Conservation (phyloP, 352 stramenopile genomes). For the Globisporangium paddicum region DNA sequence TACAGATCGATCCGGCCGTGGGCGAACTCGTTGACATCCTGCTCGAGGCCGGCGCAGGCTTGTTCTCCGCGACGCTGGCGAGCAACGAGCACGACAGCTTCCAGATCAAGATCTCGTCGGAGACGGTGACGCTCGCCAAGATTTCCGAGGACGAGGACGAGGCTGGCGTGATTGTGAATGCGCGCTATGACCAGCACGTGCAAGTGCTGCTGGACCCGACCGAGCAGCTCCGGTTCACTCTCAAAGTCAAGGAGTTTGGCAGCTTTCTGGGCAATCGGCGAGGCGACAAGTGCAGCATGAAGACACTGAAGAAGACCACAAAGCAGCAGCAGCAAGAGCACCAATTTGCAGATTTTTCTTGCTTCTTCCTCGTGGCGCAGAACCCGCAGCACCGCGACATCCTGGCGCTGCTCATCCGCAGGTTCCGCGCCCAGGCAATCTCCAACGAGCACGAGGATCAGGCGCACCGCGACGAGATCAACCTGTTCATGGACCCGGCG, state of each 20-base stretch:
- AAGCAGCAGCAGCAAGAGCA: not conserved
- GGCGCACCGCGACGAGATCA: slow-evolving; percentile 55
- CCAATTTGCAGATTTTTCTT: slow-evolving; percentile 47
- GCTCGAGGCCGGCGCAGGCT: slow-evolving; percentile 56
- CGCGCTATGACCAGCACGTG: slow-evolving; percentile 49
- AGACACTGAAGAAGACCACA: slow-evolving; percentile 18
- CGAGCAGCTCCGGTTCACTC: slow-evolving; percentile 58
- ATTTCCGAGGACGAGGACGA: slow-evolving; percentile 71
- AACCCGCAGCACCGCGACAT: slow-evolving; percentile 81
- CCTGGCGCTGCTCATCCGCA: slow-evolving; percentile 59
- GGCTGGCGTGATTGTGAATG: slow-evolving; percentile 49
- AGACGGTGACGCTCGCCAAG: slow-evolving; percentile 55
- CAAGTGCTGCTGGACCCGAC: slow-evolving; percentile 69
- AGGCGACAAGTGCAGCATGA: slow-evolving; percentile 61
- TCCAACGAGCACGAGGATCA: slow-evolving; percentile 45
- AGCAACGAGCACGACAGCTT: slow-evolving; percentile 81
- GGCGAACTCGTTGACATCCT: slow-evolving; percentile 69
- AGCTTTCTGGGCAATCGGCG: slow-evolving; percentile 54
- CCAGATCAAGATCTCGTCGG: slow-evolving; percentile 66
- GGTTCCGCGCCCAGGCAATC: slow-evolving; percentile 55
- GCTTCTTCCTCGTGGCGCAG: slow-evolving; percentile 72
- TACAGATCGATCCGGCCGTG: slow-evolving; percentile 59
- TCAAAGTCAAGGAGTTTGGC: slow-evolving; percentile 79
- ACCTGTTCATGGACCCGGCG: slow-evolving; percentile 67
- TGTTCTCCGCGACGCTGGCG: slow-evolving; percentile 74